Percentiles rank a stretch among this genome's conserved stretches.
Conservation (phyloP, 495 filamentous ascomycete species). For the Pseudevernia furfuracea region DNA sequence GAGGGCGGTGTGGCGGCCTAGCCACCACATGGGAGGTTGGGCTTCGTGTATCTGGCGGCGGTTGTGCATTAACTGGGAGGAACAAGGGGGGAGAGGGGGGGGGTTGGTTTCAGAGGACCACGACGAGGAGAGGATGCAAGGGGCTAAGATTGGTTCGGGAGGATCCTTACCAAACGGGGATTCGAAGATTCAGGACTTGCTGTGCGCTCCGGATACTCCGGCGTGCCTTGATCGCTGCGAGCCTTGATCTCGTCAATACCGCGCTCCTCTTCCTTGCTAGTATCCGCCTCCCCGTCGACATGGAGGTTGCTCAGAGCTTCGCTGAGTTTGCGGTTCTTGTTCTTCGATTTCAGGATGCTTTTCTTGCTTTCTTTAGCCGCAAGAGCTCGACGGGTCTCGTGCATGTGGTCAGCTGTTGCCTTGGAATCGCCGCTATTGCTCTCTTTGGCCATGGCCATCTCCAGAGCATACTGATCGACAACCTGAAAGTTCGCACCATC, state of each 20-base stretch:
- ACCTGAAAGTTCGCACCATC: not conserved
- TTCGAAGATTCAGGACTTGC: conserved; percentile 2
- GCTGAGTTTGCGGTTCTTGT: not conserved
- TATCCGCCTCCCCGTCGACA: not conserved
- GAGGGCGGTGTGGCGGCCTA: conserved; percentile 48
- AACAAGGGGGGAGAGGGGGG: not conserved
- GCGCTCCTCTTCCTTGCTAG: not conserved
- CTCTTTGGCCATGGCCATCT: not conserved
- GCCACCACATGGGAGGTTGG: conserved; percentile 40
- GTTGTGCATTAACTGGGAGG: conserved; percentile 6
- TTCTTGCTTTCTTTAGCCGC: not conserved
- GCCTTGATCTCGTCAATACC: not conserved
- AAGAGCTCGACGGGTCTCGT: not conserved
- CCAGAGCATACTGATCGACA: not conserved
- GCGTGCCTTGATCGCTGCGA: not conserved
- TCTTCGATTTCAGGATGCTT: not conserved
- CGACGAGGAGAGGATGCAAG: not conserved
- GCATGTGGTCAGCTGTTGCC: not conserved
- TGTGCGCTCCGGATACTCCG: not conserved
- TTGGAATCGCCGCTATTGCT: not conserved
- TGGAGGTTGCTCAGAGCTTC: not conserved
- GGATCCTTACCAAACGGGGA: conserved; percentile 14
- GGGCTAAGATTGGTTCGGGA: not conserved
- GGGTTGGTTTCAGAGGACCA: not conserved
- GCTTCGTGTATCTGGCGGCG: conserved; percentile 23